A percentile compares a stretch with the other conserved stretches of the same genome.
These are phyloP conservation scores for Ogataea ganodermae DNA, from an alignment of 805 yeast genomes.

Conservation along the genomic window DNA sequence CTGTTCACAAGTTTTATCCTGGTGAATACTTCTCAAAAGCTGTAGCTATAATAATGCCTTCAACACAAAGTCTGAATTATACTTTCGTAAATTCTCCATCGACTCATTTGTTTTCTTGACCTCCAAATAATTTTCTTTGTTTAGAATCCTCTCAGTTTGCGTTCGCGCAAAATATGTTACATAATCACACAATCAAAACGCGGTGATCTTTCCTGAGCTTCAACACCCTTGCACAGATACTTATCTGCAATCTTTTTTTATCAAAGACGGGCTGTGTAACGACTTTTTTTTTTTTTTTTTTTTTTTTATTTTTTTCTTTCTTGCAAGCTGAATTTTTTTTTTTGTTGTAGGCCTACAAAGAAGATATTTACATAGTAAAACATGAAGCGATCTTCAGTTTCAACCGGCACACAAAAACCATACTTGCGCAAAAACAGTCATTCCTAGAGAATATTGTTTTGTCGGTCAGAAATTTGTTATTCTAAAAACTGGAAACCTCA, in stretches of 20 bases:
- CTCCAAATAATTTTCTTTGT: constrained; percentile 8
- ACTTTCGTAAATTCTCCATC: background rate
- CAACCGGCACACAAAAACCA: too few species aligned
- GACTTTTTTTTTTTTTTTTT: background rate
- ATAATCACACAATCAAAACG: background rate
- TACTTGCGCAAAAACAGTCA: too few species aligned
- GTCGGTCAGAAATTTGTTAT: too few species aligned
- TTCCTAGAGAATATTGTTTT: too few species aligned
- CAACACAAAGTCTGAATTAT: background rate
- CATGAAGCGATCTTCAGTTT: too few species aligned
- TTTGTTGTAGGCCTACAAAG: too few species aligned
- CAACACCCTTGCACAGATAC: constrained; percentile 1
- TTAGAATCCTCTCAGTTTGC: background rate
- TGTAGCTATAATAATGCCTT: background rate
- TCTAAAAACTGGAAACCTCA: too few species aligned
- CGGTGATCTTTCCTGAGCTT: background rate
- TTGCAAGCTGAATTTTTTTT: too few species aligned
- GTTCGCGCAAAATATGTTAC: background rate
- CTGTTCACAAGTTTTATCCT: too few species aligned
- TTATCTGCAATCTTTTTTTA: background rate
- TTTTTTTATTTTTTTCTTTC: too few species aligned
- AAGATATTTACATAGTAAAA: too few species aligned
- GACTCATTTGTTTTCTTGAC: constrained; percentile 1
- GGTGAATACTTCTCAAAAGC: background rate
- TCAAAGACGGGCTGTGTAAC: constrained; percentile 1